Percentiles rank a stretch among this genome's conserved stretches.
Evolutionary conservation across 2,329 filamentous ascomycete genomes (phyloP).

Genomic region (Xylariaceae sp.): DNA sequence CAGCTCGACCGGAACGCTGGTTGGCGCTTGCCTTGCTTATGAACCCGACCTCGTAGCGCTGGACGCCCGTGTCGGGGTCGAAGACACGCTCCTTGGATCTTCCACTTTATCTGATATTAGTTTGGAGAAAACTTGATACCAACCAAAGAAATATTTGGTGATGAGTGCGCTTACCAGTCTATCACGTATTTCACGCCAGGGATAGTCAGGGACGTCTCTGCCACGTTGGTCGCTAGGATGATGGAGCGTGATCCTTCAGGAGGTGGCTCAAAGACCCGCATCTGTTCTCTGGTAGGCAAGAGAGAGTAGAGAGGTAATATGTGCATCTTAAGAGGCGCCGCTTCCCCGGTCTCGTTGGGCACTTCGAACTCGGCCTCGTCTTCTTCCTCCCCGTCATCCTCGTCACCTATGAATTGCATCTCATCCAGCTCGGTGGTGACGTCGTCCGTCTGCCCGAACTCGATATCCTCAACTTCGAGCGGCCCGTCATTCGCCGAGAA

Average conservation of each 20-base stretch:
- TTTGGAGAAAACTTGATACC: background rate
- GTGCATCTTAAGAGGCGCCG: slow-evolving; percentile 67
- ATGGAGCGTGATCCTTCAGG: slow-evolving; percentile 80
- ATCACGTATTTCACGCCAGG: slow-evolving; percentile 91
- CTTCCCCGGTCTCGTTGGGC: slow-evolving; percentile 54
- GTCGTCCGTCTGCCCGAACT: slow-evolving; percentile 68
- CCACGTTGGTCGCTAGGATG: slow-evolving; percentile 91
- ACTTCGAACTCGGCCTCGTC: slow-evolving; percentile 64
- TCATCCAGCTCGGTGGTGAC: slow-evolving; percentile 56
- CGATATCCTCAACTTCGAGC: slow-evolving; percentile 79
- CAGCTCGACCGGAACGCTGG: slow-evolving; percentile 88
- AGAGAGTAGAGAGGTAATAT: slow-evolving; percentile 92
- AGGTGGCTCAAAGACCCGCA: slow-evolving; percentile 80
- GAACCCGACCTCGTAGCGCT: slow-evolving; percentile 93
- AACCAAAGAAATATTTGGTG: background rate
- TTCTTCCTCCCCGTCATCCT: slow-evolving; percentile 54
- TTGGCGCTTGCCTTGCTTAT: slow-evolving; percentile 95
- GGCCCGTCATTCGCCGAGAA: slow-evolving; percentile 73
- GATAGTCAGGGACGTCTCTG: slow-evolving; percentile 94
- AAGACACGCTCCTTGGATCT: slow-evolving; percentile 89
- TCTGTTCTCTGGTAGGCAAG: slow-evolving; percentile 82
- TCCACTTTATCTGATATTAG: slow-evolving; percentile 45
- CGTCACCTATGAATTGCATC: slow-evolving; percentile 42
- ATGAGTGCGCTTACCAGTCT: slow-evolving; percentile 17
- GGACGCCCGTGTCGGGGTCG: slow-evolving; percentile 81